A percentile compares a stretch with the other conserved stretches of the same genome.
Conservation (phyloP, 1,284 basidiomycete genomes). For the Neolentinus lepideus region DNA sequence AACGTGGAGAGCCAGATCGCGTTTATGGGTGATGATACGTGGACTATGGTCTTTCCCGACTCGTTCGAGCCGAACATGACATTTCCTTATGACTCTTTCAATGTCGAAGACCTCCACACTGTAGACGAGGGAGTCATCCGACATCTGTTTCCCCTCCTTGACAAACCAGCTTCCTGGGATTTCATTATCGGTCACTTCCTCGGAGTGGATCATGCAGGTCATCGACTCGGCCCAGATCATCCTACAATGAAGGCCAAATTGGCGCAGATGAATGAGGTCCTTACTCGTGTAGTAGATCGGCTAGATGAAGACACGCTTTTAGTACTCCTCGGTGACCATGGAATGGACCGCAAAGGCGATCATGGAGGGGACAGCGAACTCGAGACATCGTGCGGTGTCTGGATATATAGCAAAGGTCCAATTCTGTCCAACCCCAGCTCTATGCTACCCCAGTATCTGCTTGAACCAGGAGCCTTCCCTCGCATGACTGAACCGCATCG, state of each 20-base stretch:
- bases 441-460: conserved; percentile 37
- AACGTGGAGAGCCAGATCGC: conserved; percentile 37
- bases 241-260: conserved; percentile 84
- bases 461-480: conserved; percentile 57
- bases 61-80: conserved; percentile 67
- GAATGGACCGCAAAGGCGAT: conserved; percentile 94
- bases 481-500: conserved; percentile 50
- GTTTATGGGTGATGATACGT: conserved; percentile 97
- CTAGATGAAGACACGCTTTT: conserved; percentile 83
- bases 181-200: conserved; percentile 91
- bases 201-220: conserved; percentile 97
- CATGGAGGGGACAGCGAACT: conserved; percentile 89
- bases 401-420: conserved; percentile 82
- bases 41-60: conserved; percentile 84
- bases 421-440: conserved; percentile 28
- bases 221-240: conserved; percentile 88
- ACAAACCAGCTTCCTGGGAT: conserved; percentile 59
- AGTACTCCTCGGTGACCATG: conserved; percentile 93
- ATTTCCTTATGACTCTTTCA: conserved; percentile 93
- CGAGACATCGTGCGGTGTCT: conserved; percentile 84
- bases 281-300: conserved; percentile 60
- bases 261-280: conserved; percentile 79
- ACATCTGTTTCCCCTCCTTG: conserved; percentile 80
- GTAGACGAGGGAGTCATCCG: conserved; percentile 88
- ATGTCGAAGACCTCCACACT: conserved; percentile 96